Conservation (phyloP, 441 rosid species). For the Pelargonium myrrhifolium region DNA sequence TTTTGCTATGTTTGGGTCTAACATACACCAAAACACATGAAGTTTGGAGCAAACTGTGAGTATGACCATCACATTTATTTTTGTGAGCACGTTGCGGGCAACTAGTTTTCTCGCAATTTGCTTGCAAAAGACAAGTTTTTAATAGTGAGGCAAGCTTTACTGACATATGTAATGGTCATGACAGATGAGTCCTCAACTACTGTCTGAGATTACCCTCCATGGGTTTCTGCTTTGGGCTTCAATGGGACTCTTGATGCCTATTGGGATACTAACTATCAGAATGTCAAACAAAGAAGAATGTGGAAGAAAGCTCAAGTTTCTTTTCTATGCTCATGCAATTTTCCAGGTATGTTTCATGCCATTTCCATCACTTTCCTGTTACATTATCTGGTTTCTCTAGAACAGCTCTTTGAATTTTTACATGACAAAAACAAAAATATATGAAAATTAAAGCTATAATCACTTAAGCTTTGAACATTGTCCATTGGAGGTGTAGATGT, state of each 20-base stretch:
- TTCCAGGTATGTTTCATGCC: constrained; percentile 44
- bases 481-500: background rate
- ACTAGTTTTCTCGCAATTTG: too few species aligned
- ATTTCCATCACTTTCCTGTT: background rate
- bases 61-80: too few species aligned
- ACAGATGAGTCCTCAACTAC: constrained; percentile 28
- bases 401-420: background rate
- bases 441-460: too few species aligned
- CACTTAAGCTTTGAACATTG: too few species aligned
- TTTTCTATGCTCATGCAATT: constrained; percentile 53
- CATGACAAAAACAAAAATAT: too few species aligned
- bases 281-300: constrained; percentile 49
- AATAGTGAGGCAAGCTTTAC: too few species aligned
- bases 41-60: too few species aligned
- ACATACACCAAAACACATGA: too few species aligned
- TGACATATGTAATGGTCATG: too few species aligned
- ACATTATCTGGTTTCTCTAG: background rate
- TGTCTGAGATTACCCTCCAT: constrained; percentile 49
- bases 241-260: constrained; percentile 73
- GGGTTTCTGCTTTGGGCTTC: constrained; percentile 83
- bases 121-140: too few species aligned
- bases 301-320: constrained; percentile 35
- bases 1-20: too few species aligned
- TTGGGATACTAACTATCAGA: constrained; percentile 62
- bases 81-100: too few species aligned